These are phyloP conservation scores for Physocladia obscura DNA, from an alignment of 192 early-diverging fungal genomes.

Conservation along the genomic window DNA sequence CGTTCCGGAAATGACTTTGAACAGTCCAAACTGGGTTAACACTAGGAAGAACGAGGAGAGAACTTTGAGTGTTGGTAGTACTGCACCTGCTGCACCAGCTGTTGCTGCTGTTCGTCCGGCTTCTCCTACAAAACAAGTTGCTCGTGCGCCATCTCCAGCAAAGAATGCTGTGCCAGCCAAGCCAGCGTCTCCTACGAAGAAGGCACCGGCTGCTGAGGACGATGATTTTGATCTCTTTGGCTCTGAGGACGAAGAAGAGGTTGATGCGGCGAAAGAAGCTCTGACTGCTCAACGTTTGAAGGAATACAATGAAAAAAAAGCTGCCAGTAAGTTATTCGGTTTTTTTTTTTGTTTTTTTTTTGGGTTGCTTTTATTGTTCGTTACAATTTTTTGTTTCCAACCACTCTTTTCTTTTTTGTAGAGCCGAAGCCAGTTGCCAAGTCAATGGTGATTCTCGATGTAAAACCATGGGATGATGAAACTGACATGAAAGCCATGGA, in stretches of 20 bases:
- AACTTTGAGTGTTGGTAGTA: constrained; percentile 1
- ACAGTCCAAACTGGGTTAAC: constrained; percentile 36
- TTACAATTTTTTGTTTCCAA: too few species aligned
- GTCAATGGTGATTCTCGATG: constrained; percentile 86
- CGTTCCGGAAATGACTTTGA: constrained; percentile 37
- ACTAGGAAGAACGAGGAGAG: constrained; percentile 32
- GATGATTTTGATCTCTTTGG: constrained; percentile 15
- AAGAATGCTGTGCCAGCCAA: neutral
- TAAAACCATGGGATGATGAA: constrained; percentile 98
- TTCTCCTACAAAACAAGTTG: neutral
- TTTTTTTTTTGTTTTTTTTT: too few species aligned
- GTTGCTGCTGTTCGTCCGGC: neutral
- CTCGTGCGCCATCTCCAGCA: neutral
- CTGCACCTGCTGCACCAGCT: neutral
- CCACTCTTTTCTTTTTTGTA: too few species aligned
- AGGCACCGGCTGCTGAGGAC: neutral
- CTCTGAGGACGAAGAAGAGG: constrained; percentile 8
- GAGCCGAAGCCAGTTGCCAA: constrained; percentile 85
- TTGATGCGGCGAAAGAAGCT: constrained; percentile 62
- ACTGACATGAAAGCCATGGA: constrained; percentile 78
- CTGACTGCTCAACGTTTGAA: constrained; percentile 84
- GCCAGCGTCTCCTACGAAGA: neutral
- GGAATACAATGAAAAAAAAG: constrained; percentile 90
- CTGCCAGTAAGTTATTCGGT: too few species aligned
- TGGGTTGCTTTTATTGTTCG: constrained; percentile 32